phyloP scores from a whole-genome alignment of 352 stramenopile species.

The Phytophthora vignae region DNA sequence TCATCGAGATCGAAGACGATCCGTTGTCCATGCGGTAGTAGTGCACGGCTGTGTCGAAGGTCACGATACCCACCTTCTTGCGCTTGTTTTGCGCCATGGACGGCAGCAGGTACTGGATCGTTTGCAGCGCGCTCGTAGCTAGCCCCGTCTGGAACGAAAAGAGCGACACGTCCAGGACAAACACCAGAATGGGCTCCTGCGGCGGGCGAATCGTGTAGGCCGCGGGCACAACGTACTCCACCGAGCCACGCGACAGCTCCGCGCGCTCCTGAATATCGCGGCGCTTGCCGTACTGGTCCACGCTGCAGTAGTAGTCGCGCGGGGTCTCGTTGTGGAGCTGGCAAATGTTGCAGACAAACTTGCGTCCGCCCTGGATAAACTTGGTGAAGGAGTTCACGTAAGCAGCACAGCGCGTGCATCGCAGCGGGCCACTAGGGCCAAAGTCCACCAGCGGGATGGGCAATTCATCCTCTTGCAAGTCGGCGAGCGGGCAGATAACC shows the following conservation, averaged over 20 bases:
- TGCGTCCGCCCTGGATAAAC: slow-evolving; percentile 85
- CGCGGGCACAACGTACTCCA: slow-evolving; percentile 86
- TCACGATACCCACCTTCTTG: slow-evolving; percentile 91
- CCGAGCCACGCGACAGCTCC: slow-evolving; percentile 82
- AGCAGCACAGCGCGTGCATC: slow-evolving; percentile 84
- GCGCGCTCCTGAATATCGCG: slow-evolving; percentile 83
- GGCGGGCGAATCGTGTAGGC: slow-evolving; percentile 87
- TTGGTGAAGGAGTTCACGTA: slow-evolving; percentile 92
- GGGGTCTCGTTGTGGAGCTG: slow-evolving; percentile 85
- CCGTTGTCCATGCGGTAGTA: slow-evolving; percentile 86
- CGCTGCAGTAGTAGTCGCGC: slow-evolving; percentile 88
- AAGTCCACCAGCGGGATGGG: slow-evolving; percentile 90
- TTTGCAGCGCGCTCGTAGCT: slow-evolving; percentile 63
- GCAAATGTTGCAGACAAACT: slow-evolving; percentile 93
- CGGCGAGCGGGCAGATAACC: slow-evolving; percentile 84
- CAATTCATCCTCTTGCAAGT: slow-evolving; percentile 83
- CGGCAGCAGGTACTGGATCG: slow-evolving; percentile 83
- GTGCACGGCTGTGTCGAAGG: slow-evolving; percentile 84
- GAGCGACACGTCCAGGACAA: slow-evolving; percentile 88
- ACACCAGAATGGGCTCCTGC: slow-evolving; percentile 89
- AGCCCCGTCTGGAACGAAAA: slow-evolving; percentile 85
- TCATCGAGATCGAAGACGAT: slow-evolving; percentile 74
- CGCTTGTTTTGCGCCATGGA: slow-evolving; percentile 81
- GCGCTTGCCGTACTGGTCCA: slow-evolving; percentile 86
- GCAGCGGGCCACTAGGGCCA: slow-evolving; percentile 75